Base-by-base conservation (phyloP, 202 grass and related monocot species). In the Sporobolus alterniflorus region DNA sequence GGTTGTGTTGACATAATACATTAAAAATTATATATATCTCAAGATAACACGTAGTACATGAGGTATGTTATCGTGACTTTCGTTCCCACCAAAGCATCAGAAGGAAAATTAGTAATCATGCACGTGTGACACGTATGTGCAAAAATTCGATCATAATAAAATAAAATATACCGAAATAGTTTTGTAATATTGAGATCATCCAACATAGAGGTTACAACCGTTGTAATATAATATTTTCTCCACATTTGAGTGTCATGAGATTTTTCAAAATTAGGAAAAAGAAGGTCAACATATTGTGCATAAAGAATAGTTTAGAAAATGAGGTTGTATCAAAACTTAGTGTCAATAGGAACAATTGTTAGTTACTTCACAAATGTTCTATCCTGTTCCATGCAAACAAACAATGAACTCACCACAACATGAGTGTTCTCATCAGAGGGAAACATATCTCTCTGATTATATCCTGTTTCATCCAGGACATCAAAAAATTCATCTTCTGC, bases 381-480 rank as follows among this genome's bases (percentile, higher is more conserved):
- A 59, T 59, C 68, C 59, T 78, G 29, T 14, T 24, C 40, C 49
- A 68, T 47, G 47, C 21, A 70, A 85, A 85, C 69, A 67, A 36
- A 83, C 9, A 73, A 32, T 70, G 41, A 86, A 86, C 36, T 39
- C 8, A 39, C 36, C 36, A 39, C 36, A 39, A 8, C 36, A 39
- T 39, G 36, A 6, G 36, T 64, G 64, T 75, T 87, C 84, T 90
- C 89, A 61, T 91, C 87, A 55, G 91, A 99, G 81, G 87, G 65
- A 94, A 91, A 92, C 64, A 78, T 60, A 56, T 99, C 93, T 67
- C 82, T 80, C 64, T 90, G 88, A 71, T 95, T 91, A 87, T 90
- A 96, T 83, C 96, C 93, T 73, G 93, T 89, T 90, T 99, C 96
- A 56, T 99, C 93, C 62, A 88, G 91, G 32, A 99, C 88, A 74